Evolutionary conservation across 78 protist genomes (phyloP).

Genomic region (Cavenderia fasciculata): DNA sequence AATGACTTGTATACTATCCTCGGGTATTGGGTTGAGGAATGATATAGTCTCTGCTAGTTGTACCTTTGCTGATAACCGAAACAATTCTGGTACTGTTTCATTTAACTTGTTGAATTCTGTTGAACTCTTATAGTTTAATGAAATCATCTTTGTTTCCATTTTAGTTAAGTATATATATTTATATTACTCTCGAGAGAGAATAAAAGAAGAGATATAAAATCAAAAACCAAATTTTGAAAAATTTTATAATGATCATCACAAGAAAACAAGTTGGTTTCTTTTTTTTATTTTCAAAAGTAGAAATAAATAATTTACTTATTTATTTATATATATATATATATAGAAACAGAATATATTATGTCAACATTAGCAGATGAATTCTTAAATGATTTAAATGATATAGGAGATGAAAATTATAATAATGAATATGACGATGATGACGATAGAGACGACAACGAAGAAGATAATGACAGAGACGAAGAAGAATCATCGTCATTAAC

Average conservation of each 20-base stretch:
- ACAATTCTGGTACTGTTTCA: constrained; percentile 62
- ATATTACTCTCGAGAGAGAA: too few relatives aligned
- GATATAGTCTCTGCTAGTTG: constrained; percentile 71
- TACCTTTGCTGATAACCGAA: constrained; percentile 59
- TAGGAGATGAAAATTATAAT: constrained; percentile 21
- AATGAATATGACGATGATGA: not conserved
- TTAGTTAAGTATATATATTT: too few relatives aligned
- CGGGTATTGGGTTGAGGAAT: constrained; percentile 19
- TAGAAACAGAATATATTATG: too few relatives aligned
- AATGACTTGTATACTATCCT: constrained; percentile 46
- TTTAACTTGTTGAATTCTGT: not conserved
- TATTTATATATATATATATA: too few relatives aligned
- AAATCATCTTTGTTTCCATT: too few relatives aligned
- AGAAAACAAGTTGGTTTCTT: too few relatives aligned
- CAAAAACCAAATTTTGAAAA: too few relatives aligned
- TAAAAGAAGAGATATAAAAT: too few relatives aligned
- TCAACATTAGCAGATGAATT: constrained; percentile 81
- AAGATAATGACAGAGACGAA: not conserved
- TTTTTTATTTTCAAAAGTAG: too few relatives aligned
- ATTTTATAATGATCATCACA: too few relatives aligned
- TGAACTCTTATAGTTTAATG: not conserved
- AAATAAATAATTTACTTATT: too few relatives aligned
- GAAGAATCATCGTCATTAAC: not conserved
- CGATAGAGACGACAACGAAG: not conserved
- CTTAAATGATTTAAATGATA: constrained; percentile 65